Evolutionary conservation across 306 rosid species (phyloP).

Genomic region (Delonix regia): DNA sequence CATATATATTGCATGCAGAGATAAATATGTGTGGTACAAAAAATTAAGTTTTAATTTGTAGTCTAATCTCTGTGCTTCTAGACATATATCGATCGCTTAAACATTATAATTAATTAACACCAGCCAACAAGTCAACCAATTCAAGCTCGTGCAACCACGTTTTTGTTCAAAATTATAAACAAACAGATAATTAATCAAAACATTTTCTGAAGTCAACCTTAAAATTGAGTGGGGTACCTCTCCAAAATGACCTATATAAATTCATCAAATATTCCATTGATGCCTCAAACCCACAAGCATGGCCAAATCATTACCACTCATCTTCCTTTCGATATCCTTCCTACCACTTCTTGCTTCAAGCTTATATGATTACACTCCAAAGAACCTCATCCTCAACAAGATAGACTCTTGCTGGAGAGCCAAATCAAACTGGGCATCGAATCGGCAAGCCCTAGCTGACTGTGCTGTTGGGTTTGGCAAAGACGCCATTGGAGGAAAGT

Average conservation of each 20-base stretch:
- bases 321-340: neutral
- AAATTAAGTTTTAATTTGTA: neutral
- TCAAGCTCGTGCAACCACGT: conserved; percentile 30
- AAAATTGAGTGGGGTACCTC: neutral
- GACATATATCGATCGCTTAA: no score
- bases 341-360: neutral
- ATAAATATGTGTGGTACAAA: neutral
- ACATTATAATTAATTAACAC: neutral
- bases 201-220: neutral
- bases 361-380: conserved; percentile 23
- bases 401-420: conserved; percentile 83
- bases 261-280: neutral
- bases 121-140: neutral
- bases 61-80: no score
- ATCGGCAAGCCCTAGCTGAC: conserved; percentile 63
- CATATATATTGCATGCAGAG: neutral
- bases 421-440: conserved; percentile 61
- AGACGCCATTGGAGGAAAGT: conserved; percentile 77
- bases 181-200: neutral
- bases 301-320: neutral
- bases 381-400: conserved; percentile 42
- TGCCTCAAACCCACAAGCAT: neutral
- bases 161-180: neutral
- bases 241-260: conserved; percentile 3
- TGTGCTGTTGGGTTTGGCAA: conserved; percentile 76